Evolutionary conservation across 2,329 filamentous ascomycete genomes (phyloP), one percentile per base, ranked within the genome.

Genomic region (Talaromyces sp.): DNA sequence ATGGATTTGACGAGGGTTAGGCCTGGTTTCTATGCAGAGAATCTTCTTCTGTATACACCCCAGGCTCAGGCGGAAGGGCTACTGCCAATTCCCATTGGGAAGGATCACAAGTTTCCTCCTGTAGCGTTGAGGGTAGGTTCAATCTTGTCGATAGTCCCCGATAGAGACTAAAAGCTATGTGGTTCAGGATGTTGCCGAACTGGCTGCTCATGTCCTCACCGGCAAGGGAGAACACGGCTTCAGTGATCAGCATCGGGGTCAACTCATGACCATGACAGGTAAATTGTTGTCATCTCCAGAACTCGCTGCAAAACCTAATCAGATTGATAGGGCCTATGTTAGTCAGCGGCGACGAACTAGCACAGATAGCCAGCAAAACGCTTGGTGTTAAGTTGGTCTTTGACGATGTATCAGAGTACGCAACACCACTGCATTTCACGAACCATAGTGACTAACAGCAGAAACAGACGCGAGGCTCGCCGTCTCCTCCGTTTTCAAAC

Each of bases 241-340:
- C 52, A 75, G 77, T 58, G 78, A 81, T 62, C 70, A 68, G 57
- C 76, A 80, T 62, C 75, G 79, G n/a, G 79, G 79, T 13, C 78
- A 81, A 66, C 74, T 81, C 64, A 81, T 81, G 72, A 69, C 77
- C 7, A 62, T 80, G n/a, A 81, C 79, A 1, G 77, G 77, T 75
- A 28, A 41, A 31, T 28, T 15, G 31, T 28, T 17, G 33, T 22
- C 31, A 11, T n/a, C 7, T 9, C 15, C 21, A 19, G 22, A 56
- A 10, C 28, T 33, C 11, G 25, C 15, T 55, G 19, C 11, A 31
- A 7, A 13, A 7, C 17, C 15, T 28, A 45, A 8, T 19, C 1
- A 3, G 5, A 11, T 19, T n/a, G 2, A 19, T 39, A 77, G 78
- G 77, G 0, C 79, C 78, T 0, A 76, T 74, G 71, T 74, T 82